Base-by-base conservation (phyloP, 2,329 filamentous ascomycete species). In the Fusarium proliferatum region DNA sequence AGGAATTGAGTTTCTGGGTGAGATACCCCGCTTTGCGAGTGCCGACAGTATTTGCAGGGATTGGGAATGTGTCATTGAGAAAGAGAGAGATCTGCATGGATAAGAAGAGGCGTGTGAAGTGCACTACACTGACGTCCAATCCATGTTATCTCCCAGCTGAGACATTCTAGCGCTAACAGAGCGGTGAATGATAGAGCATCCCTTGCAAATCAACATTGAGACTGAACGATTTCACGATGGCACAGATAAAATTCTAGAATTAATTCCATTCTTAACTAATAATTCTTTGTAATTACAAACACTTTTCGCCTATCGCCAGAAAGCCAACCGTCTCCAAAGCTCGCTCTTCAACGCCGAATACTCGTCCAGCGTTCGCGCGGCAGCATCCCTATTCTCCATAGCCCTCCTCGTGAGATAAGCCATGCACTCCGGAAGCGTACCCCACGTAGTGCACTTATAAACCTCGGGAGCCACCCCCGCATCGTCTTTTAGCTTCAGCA, bases 381-480 rank as follows among this genome's bases (percentile, higher is more conserved):
- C 81, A 15, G 82, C 82, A 67, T 83, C 82, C 15, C 79, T 72
- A 61, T 84, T 84, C 79, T 84, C 83, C 7, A 81, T 76, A 9
- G 81, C 83, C 36, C 83, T 72, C 28, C 83, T 75, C 7, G 79
- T 73, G 28, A 84, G 73, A 64, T 84, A 84, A 15, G 77, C 80
- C 67, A 84, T 73, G 57, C 83, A 84, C 71, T 84, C 83, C 10
- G 74, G 76, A 49, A 84, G 51, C 5, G 74, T 81, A 12, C 83
- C 83, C 83, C 83, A 84, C 4, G 81, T 84, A 34, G 80, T 80
- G 61, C 82, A 84, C 72, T 84, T 84, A 72, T 79, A 84, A 4
- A 84, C 83, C 23, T 80, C 78, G 0, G 81, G 80, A 2, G 70
- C 68, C 16, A 66, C 55, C 46, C 63, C 66, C 21, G 66, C 69